Evolutionary conservation across 2,329 filamentous ascomycete species (phyloP), one percentile per base, ranked within the genome.

Genomic region (Ascocoryne sarcoides): DNA sequence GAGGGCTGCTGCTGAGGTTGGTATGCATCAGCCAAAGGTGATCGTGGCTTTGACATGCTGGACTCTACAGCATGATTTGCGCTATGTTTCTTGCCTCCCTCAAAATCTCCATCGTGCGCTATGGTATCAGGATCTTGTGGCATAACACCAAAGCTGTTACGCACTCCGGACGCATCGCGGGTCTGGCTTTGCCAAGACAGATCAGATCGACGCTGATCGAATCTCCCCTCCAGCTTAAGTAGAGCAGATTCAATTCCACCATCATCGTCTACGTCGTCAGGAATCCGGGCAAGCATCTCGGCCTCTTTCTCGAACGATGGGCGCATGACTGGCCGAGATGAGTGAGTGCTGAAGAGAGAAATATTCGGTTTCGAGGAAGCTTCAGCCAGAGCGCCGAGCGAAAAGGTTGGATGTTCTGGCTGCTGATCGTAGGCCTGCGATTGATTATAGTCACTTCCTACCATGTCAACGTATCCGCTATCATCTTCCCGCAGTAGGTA

Each of bases 221-320:
- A 92, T 51, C 78, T 90, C 8, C 92, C 92, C 65, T 98, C 92
- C 0, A 98, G 71, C 56, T 96, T 98, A 52, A 89, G 65, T 37
- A 98, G 62, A 0, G 92, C 86, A n/a, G 89, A 88, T 57, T 96
- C 92, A 18, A 96, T 80, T 10, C 90, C 90, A 5, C 87, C 87
- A 56, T 93, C 85, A 33, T 82, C 81, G 45, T 80, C 74, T 12
- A 67, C 59, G 28, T 93, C 86, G 56, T 95, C 89, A 0, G 90
- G 87, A 18, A 96, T 85, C 40, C 84, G 80, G 2, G 89, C 86
- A 39, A 98, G 75, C 52, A 85, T 85, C 44, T 89, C 80, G 1
- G 93, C 86, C 54, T 94, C 88, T 2, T 75, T 82, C 60, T 96
- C 87, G 52, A 96, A 95, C 0, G 89, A 95, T 1, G 76, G 73